Evolutionary conservation across 164 flowering plant genomes (phyloP).

Genomic region (Nymphaea colorata): DNA sequence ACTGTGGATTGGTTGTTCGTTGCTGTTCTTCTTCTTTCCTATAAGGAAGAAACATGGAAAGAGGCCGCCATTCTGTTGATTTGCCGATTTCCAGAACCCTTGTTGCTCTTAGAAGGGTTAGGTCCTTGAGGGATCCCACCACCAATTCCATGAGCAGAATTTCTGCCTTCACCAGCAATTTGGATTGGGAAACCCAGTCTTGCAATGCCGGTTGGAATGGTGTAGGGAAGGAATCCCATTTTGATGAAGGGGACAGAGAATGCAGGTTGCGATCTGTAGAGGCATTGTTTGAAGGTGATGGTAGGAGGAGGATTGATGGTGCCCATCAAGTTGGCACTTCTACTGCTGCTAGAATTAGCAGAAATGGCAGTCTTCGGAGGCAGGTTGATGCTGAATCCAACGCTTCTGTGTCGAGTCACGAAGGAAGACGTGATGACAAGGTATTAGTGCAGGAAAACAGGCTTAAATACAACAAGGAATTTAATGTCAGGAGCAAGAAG

Average conservation of each 20-base stretch:
- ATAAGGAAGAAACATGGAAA: slow-evolving; percentile 23
- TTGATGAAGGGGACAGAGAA: neutral
- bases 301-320: slow-evolving; percentile 13
- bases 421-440: slow-evolving; percentile 10
- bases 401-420: slow-evolving; percentile 8
- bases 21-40: neutral
- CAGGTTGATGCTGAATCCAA: slow-evolving; percentile 15
- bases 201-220: slow-evolving; percentile 41
- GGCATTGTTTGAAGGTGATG: neutral
- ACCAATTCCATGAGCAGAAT: slow-evolving; percentile 73
- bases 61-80: slow-evolving; percentile 74
- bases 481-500: slow-evolving; percentile 14
- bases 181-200: slow-evolving; percentile 65
- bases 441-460: slow-evolving; percentile 13
- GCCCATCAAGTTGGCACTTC: slow-evolving; percentile 18
- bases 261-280: neutral
- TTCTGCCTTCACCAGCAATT: slow-evolving; percentile 37
- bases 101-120: slow-evolving; percentile 74
- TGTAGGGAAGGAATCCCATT: neutral
- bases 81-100: slow-evolving; percentile 73
- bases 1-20: no score
- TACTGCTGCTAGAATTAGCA: slow-evolving; percentile 8
- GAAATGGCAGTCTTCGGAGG: slow-evolving; percentile 3
- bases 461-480: neutral
- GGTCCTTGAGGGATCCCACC: slow-evolving; percentile 85